Base-by-base conservation (phyloP, 345 rosid species). In the Rhizophora apiculata region DNA sequence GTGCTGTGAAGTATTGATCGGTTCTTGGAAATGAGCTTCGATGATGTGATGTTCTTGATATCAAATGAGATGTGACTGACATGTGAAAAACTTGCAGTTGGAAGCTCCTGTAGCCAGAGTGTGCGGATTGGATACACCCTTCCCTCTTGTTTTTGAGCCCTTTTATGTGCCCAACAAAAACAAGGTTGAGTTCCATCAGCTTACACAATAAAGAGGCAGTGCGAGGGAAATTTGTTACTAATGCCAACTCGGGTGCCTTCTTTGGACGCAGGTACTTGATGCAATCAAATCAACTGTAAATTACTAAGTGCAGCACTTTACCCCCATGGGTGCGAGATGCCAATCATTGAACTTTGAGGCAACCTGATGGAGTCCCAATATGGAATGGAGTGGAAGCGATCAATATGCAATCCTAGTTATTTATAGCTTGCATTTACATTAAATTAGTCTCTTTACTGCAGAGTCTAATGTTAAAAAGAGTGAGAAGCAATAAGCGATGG, bases 71-170 rank as follows among this genome's bases (percentile, higher is more conserved):
- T 39, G 46, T 2, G 16, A 39, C 46, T 39, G 46, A 39, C 46
- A 2, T 10, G 16, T 39, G 46, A 10, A 39, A 39, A 9, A 15
- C 57, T 51, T 85, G 85, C 92, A 94, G 96, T 73, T 94, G 59
- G 93, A 91, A 88, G 96, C 97, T 29, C 96, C 95, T 0, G 86
- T 94, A 30, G 85, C 90, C 48, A 83, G 96, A 79, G 87, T 94
- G 31, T 94, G 98, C 57, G 98, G 97, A 60, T 79, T 89, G 49
- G 95, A 91, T 81, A 94, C 98, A 3, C 97, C 97, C 19, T 89
- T 91, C 76, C 94, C 98, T 10, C 96, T 88, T 31, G 96, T 91
- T 67, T 91, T 93, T 34, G 97, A 94, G 64, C 98, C 97, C 9
- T 91, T 94, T 68, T 91, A 94, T 73, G 74, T 93, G 83, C 96